A percentile compares a stretch with the other conserved stretches of the same genome.
Conservation (phyloP, 2,329 filamentous ascomycete genomes). For the Fusarium clavum region DNA sequence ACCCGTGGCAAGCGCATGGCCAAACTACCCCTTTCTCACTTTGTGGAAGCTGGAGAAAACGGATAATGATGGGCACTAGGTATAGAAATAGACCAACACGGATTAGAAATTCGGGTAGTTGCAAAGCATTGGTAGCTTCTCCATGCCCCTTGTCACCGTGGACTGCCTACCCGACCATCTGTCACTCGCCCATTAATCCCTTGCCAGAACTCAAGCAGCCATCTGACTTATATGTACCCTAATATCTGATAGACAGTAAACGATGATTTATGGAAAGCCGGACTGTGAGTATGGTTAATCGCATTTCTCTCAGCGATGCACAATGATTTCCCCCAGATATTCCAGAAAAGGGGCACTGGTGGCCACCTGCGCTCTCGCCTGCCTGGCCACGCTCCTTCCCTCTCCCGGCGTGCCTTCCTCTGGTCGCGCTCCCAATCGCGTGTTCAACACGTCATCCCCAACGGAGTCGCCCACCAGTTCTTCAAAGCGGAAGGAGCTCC, state of each 20-base stretch:
- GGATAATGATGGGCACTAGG: background rate
- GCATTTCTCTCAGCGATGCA: background rate
- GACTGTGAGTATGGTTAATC: background rate
- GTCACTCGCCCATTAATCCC: background rate
- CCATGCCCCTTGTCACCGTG: background rate
- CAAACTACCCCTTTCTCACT: background rate
- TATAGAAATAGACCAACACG: background rate
- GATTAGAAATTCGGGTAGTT: background rate
- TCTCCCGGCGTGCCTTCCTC: constrained; percentile 25
- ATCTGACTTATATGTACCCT: background rate
- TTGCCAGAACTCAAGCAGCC: background rate
- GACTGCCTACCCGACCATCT: background rate
- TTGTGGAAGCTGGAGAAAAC: background rate
- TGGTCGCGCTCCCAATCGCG: background rate
- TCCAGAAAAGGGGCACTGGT: background rate
- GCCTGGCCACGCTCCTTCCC: constrained; percentile 24
- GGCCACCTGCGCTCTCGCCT: background rate
- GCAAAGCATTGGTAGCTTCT: background rate
- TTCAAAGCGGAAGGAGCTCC: constrained; percentile 37
- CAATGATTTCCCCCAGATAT: background rate
- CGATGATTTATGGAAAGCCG: background rate
- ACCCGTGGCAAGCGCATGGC: background rate
- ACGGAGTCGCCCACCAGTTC: constrained; percentile 9
- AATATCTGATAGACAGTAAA: background rate
- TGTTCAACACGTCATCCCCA: constrained; percentile 35